Evolutionary conservation across 495 filamentous ascomycete species (phyloP).

Genomic region (Aspergillus haitiensis): DNA sequence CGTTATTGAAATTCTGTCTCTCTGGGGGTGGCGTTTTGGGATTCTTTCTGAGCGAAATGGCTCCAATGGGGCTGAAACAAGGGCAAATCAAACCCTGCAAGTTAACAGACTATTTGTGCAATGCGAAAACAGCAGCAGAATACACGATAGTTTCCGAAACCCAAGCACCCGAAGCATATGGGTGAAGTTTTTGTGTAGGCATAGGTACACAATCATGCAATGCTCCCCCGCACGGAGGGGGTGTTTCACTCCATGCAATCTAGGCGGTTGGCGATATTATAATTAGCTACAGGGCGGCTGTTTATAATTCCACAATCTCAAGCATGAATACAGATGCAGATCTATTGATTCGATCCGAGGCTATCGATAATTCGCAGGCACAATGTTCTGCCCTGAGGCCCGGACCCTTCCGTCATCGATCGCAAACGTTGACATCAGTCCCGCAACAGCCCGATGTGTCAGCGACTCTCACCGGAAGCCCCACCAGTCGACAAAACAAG

Average conservation of each 20-base stretch:
- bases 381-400: slow-evolving; percentile 23
- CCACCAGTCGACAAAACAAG: slow-evolving; percentile 31
- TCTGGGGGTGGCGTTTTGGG: slow-evolving; percentile 17
- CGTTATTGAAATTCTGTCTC: slow-evolving; percentile 11
- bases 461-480: slow-evolving; percentile 37
- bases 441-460: slow-evolving; percentile 49
- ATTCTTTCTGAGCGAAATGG: slow-evolving; percentile 11
- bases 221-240: neutral
- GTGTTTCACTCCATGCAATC: neutral
- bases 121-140: neutral
- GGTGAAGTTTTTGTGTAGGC: slow-evolving; percentile 1
- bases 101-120: slow-evolving; percentile 1
- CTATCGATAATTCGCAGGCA: slow-evolving; percentile 31
- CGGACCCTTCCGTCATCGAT: slow-evolving; percentile 40
- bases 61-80: slow-evolving; percentile 5
- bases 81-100: neutral
- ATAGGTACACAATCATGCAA: neutral
- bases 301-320: neutral
- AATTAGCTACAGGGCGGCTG: slow-evolving; percentile 7
- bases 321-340: slow-evolving; percentile 5
- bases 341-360: slow-evolving; percentile 35
- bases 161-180: slow-evolving; percentile 8
- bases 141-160: slow-evolving; percentile 2
- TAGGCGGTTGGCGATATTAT: neutral
- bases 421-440: slow-evolving; percentile 47